phyloP scores from a whole-genome alignment of 805 yeast species.

The Yamadazyma sp. region DNA sequence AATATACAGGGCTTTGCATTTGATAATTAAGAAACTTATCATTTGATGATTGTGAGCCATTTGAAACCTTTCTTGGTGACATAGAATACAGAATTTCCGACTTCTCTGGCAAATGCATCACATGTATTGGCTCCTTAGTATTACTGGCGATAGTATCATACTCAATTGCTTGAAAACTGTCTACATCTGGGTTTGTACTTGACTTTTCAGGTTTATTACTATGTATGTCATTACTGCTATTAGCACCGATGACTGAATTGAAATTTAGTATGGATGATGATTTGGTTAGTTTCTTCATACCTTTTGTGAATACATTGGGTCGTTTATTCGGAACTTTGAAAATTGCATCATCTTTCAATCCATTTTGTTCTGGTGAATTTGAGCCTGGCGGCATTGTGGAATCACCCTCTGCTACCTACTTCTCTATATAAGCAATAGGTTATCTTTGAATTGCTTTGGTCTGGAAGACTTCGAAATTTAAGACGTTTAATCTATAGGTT shows the following conservation, averaged over 20 bases:
- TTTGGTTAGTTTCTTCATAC: constrained; percentile 27
- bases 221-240: neutral
- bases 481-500: too few relatives aligned
- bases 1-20: constrained; percentile 4
- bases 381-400: too few relatives aligned
- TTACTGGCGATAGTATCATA: constrained; percentile 24
- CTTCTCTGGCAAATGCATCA: constrained; percentile 22
- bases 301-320: constrained; percentile 22
- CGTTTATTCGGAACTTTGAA: constrained; percentile 12
- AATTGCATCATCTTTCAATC: neutral
- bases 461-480: too few relatives aligned
- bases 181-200: neutral
- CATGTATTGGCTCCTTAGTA: constrained; percentile 29
- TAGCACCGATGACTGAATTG: constrained; percentile 5
- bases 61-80: constrained; percentile 8
- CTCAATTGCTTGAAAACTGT: constrained; percentile 33
- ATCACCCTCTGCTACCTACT: too few relatives aligned
- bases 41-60: constrained; percentile 8
- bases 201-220: neutral
- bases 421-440: too few relatives aligned
- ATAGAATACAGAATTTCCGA: neutral
- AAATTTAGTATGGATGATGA: constrained; percentile 26
- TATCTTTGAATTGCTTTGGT: too few relatives aligned
- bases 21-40: constrained; percentile 1
- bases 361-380: too few relatives aligned